These are phyloP conservation scores for Eruca vesicaria DNA, from an alignment of 441 rosid genomes.

Conservation along the genomic window DNA sequence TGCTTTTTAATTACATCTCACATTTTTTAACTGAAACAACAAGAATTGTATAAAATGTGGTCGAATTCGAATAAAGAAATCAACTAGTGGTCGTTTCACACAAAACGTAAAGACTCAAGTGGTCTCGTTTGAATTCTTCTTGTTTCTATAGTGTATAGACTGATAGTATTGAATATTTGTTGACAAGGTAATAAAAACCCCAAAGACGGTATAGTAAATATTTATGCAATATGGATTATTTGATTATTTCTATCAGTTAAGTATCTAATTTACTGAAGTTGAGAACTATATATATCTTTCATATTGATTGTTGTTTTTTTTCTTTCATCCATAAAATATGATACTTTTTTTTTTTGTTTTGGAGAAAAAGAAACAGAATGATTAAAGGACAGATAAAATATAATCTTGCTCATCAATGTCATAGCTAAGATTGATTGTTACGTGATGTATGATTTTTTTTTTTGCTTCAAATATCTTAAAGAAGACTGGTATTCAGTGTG, in stretches of 20 bases:
- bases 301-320: too few relatives aligned
- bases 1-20: conserved; percentile 1
- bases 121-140: neutral
- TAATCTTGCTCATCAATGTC: too few relatives aligned
- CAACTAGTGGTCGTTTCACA: neutral
- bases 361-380: too few relatives aligned
- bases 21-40: neutral
- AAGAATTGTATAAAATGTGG: neutral
- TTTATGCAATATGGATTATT: neutral
- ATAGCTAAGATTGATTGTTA: too few relatives aligned
- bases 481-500: too few relatives aligned
- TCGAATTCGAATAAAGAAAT: neutral
- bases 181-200: neutral
- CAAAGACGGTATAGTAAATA: neutral
- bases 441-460: too few relatives aligned
- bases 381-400: too few relatives aligned
- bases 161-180: conserved; percentile 9
- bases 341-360: too few relatives aligned
- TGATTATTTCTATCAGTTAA: neutral
- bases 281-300: too few relatives aligned
- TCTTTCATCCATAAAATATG: too few relatives aligned
- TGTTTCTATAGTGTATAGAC: neutral
- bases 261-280: neutral
- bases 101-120: neutral
- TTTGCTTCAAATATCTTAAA: too few relatives aligned